Conservation (phyloP, 345 rosid genomes). For the Erysimum cheiranthoides region DNA sequence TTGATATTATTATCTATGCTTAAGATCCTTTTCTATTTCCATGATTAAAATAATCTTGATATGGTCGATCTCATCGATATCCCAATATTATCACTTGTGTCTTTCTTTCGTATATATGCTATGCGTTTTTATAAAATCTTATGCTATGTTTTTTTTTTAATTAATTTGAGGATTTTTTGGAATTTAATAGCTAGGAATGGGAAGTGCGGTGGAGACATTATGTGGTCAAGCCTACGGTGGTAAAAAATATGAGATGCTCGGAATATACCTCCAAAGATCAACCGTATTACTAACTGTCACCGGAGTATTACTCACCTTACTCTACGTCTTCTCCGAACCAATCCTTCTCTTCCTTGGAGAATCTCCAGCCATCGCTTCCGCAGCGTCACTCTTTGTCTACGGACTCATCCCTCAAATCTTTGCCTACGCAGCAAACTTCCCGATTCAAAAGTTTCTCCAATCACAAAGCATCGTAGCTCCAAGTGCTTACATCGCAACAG, state of each 20-base stretch:
- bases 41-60: too few species aligned
- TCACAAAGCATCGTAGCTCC: slow-evolving; percentile 69
- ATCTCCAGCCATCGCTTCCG: slow-evolving; percentile 60
- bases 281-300: slow-evolving; percentile 57
- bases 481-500: slow-evolving; percentile 60
- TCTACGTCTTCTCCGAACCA: slow-evolving; percentile 58
- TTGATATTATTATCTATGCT: too few species aligned
- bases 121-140: not conserved
- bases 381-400: slow-evolving; percentile 59
- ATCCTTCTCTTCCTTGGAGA: slow-evolving; percentile 58
- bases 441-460: slow-evolving; percentile 66
- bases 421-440: slow-evolving; percentile 64
- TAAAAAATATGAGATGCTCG: slow-evolving; percentile 55
- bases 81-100: not conserved
- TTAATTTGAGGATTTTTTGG: not conserved
- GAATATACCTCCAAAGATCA: slow-evolving; percentile 68
- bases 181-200: slow-evolving; percentile 55
- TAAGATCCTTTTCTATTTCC: too few species aligned
- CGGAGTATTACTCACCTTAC: slow-evolving; percentile 50
- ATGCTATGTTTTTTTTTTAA: not conserved
- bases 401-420: slow-evolving; percentile 71
- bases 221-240: slow-evolving; percentile 83
- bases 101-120: not conserved
- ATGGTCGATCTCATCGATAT: too few species aligned
- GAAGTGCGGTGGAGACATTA: slow-evolving; percentile 76